Conservation (phyloP, 1,284 basidiomycete genomes). For the Pascua sp. region DNA sequence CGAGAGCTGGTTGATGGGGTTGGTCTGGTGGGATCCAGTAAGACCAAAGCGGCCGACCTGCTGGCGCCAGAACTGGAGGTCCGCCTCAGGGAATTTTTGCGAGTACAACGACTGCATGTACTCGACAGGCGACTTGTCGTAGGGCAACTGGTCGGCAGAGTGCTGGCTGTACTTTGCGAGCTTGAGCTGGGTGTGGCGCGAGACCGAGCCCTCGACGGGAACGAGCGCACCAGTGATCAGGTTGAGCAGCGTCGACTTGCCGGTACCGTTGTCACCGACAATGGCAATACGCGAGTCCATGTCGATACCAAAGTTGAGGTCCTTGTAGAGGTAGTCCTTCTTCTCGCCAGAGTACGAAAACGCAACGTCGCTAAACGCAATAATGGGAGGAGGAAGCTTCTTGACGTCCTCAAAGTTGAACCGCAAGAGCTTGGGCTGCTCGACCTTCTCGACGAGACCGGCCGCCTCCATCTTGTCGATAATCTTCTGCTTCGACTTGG, state of each 20-base stretch:
- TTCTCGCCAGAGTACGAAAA: conserved; percentile 90
- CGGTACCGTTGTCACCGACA: conserved; percentile 96
- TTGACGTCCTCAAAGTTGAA: conserved; percentile 97
- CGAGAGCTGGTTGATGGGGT: conserved; percentile 87
- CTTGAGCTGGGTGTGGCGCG: conserved; percentile 85
- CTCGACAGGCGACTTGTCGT: conserved; percentile 87
- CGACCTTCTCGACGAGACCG: conserved; percentile 87
- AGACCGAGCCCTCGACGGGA: conserved; percentile 78
- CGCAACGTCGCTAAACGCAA: conserved; percentile 91
- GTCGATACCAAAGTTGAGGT: conserved; percentile 91
- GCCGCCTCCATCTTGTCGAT: conserved; percentile 99
- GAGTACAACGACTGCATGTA: conserved; percentile 81
- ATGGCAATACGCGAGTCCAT: conserved; percentile 69
- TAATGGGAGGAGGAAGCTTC: conserved; percentile 93
- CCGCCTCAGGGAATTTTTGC: conserved; percentile 91
- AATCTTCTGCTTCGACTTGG: conserved; percentile 99
- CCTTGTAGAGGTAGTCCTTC: conserved; percentile 81
- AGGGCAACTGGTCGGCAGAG: conserved; percentile 96
- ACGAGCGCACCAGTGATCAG: conserved; percentile 83
- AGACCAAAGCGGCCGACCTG: conserved; percentile 96
- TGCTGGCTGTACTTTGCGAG: conserved; percentile 98
- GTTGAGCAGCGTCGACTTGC: conserved; percentile 95
- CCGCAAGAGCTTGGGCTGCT: conserved; percentile 65
- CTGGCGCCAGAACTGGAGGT: conserved; percentile 80
- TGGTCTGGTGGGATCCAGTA: conserved; percentile 87